Evolutionary conservation across 2,329 filamentous ascomycete genomes (phyloP).

Genomic region (Arthrobotrys pseudoclavata): DNA sequence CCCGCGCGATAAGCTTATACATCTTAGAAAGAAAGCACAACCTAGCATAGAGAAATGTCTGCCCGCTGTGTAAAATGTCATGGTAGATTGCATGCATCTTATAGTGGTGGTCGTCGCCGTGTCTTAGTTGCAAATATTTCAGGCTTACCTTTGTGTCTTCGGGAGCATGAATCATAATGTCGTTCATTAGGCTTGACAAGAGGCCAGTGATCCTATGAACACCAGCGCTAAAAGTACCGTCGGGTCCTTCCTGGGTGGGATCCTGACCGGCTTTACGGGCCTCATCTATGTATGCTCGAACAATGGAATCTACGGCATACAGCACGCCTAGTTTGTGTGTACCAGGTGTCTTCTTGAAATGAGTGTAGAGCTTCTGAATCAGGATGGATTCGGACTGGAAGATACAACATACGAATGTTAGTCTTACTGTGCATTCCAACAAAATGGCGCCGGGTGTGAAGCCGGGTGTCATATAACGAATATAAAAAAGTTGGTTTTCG

Average conservation of each 20-base stretch:
- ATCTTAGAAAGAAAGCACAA: slow-evolving; percentile 26
- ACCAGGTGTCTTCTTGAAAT: slow-evolving; percentile 93
- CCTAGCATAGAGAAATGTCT: slow-evolving; percentile 24
- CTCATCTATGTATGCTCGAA: slow-evolving; percentile 97
- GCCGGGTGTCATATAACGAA: slow-evolving; percentile 3
- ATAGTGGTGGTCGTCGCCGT: slow-evolving; percentile 64
- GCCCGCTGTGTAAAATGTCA: slow-evolving; percentile 61
- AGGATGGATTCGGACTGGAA: slow-evolving; percentile 90
- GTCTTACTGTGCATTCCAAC: slow-evolving; percentile 59
- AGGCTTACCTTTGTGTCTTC: slow-evolving; percentile 95
- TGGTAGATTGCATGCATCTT: slow-evolving; percentile 64
- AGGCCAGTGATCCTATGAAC: slow-evolving; percentile 97
- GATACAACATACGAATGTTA: slow-evolving; percentile 63
- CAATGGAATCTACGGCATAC: slow-evolving; percentile 99
- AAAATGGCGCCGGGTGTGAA: slow-evolving; percentile 15
- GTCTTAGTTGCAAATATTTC: slow-evolving; percentile 63
- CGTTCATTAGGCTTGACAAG: slow-evolving; percentile 93
- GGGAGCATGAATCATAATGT: slow-evolving; percentile 86
- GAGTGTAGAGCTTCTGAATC: slow-evolving; percentile 95
- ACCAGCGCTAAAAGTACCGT: slow-evolving; percentile 94
- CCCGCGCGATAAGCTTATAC: slow-evolving; percentile 41
- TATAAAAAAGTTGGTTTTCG: background rate
- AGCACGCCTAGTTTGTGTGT: slow-evolving; percentile 98
- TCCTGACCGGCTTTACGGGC: slow-evolving; percentile 87
- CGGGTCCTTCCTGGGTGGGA: slow-evolving; percentile 82